Conservation (phyloP, 148 eudicot genomes). For the Camellia japonica region DNA sequence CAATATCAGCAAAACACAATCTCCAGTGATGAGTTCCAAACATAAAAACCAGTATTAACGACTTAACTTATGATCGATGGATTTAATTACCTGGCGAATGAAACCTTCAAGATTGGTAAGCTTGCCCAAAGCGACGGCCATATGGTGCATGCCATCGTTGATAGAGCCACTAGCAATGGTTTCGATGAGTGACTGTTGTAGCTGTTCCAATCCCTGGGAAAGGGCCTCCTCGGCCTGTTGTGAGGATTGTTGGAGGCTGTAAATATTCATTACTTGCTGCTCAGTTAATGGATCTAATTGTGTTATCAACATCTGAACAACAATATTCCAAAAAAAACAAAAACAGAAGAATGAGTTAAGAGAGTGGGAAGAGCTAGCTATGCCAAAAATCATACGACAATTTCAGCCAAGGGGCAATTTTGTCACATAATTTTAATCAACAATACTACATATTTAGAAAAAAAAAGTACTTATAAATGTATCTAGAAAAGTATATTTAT, state of each 20-base stretch:
- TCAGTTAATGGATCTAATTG: conserved; percentile 83
- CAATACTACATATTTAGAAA: no score
- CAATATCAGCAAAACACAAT: no score
- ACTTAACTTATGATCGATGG: neutral
- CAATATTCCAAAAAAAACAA: neutral
- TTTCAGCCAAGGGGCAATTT: no score
- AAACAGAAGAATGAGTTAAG: neutral
- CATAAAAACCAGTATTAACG: neutral
- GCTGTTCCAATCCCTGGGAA: conserved; percentile 74
- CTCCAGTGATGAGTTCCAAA: no score
- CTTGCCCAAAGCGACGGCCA: conserved; percentile 87
- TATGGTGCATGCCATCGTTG: conserved; percentile 75
- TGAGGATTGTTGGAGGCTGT: conserved; percentile 74
- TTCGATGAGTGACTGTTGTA: conserved; percentile 79
- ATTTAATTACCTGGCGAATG: conserved; percentile 63
- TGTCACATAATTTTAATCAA: neutral
- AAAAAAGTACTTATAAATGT: neutral
- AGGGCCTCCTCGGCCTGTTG: conserved; percentile 94
- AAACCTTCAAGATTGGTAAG: conserved; percentile 90
- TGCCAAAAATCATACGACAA: no score
- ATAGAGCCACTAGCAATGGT: conserved; percentile 59
- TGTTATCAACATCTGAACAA: conserved; percentile 55
- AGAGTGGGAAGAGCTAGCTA: neutral
- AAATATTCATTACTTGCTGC: conserved; percentile 83
- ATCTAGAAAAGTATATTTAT: neutral